Evolutionary conservation across 805 yeast genomes (phyloP).

Genomic region (Ogataea trehaloabstinens): DNA sequence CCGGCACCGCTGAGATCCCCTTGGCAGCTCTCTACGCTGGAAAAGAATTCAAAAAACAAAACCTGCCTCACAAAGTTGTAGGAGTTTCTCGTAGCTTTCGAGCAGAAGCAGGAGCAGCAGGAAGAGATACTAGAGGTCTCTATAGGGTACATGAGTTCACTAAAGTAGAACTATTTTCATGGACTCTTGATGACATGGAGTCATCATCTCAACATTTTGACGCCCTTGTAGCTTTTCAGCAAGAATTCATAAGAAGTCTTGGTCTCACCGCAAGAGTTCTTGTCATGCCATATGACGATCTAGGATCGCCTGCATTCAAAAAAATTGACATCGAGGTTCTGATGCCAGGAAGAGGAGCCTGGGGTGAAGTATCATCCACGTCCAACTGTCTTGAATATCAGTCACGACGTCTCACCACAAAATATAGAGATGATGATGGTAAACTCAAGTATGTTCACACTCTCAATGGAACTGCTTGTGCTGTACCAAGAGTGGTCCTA

Average conservation of each 20-base stretch:
- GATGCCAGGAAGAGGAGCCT: conserved; percentile 93
- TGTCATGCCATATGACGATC: conserved; percentile 85
- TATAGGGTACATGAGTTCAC: conserved; percentile 96
- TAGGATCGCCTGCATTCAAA: conserved; percentile 90
- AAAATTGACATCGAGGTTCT: conserved; percentile 95
- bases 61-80: conserved; percentile 58
- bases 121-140: conserved; percentile 85
- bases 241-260: conserved; percentile 56
- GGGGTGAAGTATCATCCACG: conserved; percentile 92
- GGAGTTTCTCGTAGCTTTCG: conserved; percentile 87
- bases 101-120: conserved; percentile 97
- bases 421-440: conserved; percentile 37
- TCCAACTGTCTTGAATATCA: conserved; percentile 94
- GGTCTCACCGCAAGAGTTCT: conserved; percentile 81
- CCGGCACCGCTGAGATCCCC: conserved; percentile 96
- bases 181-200: conserved; percentile 44
- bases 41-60: conserved; percentile 22
- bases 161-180: conserved; percentile 86
- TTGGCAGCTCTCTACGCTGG: conserved; percentile 76
- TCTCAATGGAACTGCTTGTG: conserved; percentile 93
- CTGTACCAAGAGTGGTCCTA: conserved; percentile 85
- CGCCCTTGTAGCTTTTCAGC: conserved; percentile 62
- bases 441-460: conserved; percentile 67
- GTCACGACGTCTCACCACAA: conserved; percentile 75
- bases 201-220: conserved; percentile 52